Evolutionary conservation across 352 stramenopile species (phyloP).

Genomic region (Phytopythium helicoides): DNA sequence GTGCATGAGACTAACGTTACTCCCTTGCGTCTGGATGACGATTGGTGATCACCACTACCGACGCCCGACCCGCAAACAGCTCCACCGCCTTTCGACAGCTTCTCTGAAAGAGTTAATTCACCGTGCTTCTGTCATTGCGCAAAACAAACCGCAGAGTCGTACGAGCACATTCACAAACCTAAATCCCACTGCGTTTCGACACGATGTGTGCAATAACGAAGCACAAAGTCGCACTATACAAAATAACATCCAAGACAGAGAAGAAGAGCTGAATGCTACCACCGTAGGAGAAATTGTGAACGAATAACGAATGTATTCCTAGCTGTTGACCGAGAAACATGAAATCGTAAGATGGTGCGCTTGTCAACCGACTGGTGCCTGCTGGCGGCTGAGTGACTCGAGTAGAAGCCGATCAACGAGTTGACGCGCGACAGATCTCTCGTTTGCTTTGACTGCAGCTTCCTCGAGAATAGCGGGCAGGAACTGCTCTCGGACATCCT

Average conservation of each 20-base stretch:
- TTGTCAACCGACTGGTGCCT: neutral
- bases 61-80: conserved; percentile 1
- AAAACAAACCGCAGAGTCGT: neutral
- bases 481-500: conserved; percentile 82
- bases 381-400: conserved; percentile 28
- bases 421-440: conserved; percentile 35
- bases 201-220: no score
- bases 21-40: conserved; percentile 35
- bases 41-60: conserved; percentile 28
- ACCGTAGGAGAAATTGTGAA: no score
- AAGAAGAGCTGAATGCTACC: no score
- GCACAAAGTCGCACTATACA: no score
- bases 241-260: no score
- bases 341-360: no score
- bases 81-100: neutral
- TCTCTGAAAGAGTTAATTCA: conserved; percentile 2
- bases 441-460: conserved; percentile 36
- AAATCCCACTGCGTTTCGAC: no score
- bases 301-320: no score
- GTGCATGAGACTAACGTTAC: conserved; percentile 28
- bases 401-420: conserved; percentile 28
- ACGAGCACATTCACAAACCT: neutral
- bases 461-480: conserved; percentile 61
- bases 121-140: neutral
- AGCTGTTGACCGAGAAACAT: no score